Base-by-base conservation (phyloP, 2,329 filamentous ascomycete species). In the Trichothecium roseum region DNA sequence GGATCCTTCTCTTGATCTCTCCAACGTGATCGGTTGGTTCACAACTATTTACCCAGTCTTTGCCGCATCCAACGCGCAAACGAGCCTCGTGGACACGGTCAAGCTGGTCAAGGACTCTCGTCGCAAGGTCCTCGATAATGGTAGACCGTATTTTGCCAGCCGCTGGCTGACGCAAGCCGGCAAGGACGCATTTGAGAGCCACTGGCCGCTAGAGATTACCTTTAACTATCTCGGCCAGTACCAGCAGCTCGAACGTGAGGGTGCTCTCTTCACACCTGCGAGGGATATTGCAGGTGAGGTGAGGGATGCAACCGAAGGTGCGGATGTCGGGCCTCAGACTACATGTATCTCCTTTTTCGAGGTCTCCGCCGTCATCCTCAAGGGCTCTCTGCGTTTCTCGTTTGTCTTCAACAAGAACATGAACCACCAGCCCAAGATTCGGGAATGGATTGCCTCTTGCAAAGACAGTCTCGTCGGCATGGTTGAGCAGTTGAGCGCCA, bases 261-360 rank as follows among this genome's bases (percentile, higher is more conserved):
- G 40, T 1, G 48, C 48, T 4, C 40, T 53, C 0, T 52, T 55
- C 17, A 49, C 40, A 5, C 18, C 40, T 1, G n/a, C 31, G 2
- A 31, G 38, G 1, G 41, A 39, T 0, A 48, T 48, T 10, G 44
- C 44, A 4, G 36, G 30, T n/a, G 39, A 38, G 18, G 36, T 41
- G 12, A 26, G 30, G 17, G 32, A 31, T 3, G 34, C 33, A 2
- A 18, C 26, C 5, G 34, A 39, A 2, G 34, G 33, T 15, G 34
- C 34, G 9, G 41, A 40, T 13, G 34, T 39, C 10, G 36, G 36
- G 12, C 29, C 38, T 5, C 9, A 32, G 8, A 37, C 30, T 4
- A 28, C 36, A 1, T 37, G 64, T 17, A 63, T 69, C n/a, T 60
- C 67, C 1, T 44, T 67, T 1, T 68, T 70, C 16, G 66, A 70